These are phyloP conservation scores for Ganoderma multipileum DNA, from an alignment of 1,284 basidiomycete species.

Conservation along the genomic window DNA sequence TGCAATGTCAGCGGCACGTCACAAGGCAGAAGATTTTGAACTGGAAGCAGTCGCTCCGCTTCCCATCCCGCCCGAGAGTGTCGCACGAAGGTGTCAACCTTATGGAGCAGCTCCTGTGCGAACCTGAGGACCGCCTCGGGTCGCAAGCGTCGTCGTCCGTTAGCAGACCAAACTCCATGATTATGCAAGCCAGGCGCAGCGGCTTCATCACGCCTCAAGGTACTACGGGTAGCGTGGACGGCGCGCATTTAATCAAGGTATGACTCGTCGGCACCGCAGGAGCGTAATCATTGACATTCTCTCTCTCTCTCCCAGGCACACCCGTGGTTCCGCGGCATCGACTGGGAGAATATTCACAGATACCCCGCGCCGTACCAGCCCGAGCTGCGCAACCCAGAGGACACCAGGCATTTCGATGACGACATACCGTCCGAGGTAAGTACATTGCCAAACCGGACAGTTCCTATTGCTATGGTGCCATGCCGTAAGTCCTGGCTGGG, in stretches of 20 bases:
- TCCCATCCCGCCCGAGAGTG: conserved; percentile 84
- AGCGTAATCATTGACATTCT: conserved; percentile 33
- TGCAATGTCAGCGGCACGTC: conserved; percentile 71
- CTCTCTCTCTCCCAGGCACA: conserved; percentile 60
- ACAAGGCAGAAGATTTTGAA: conserved; percentile 93
- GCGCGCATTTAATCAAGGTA: conserved; percentile 89
- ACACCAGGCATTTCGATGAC: conserved; percentile 91
- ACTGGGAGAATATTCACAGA: conserved; percentile 84
- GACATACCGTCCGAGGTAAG: conserved; percentile 91
- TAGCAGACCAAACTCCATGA: conserved; percentile 78
- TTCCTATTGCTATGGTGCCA: neutral
- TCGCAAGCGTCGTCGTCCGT: conserved; percentile 72
- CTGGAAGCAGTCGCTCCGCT: conserved; percentile 89
- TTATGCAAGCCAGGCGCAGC: conserved; percentile 76
- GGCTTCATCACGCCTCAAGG: conserved; percentile 66
- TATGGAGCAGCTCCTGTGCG: conserved; percentile 90
- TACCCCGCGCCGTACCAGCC: conserved; percentile 89
- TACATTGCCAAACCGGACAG: conserved; percentile 8
- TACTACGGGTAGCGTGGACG: conserved; percentile 68
- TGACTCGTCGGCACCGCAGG: conserved; percentile 18
- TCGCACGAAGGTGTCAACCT: conserved; percentile 88
- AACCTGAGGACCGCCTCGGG: conserved; percentile 93
- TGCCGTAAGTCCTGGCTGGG: conserved; percentile 1
- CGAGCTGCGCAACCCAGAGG: conserved; percentile 78
- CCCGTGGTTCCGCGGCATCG: conserved; percentile 87